Evolutionary conservation across 2,329 filamentous ascomycete genomes (phyloP), one percentile per base, ranked within the genome.

Genomic region (Westerdykella ornata): DNA sequence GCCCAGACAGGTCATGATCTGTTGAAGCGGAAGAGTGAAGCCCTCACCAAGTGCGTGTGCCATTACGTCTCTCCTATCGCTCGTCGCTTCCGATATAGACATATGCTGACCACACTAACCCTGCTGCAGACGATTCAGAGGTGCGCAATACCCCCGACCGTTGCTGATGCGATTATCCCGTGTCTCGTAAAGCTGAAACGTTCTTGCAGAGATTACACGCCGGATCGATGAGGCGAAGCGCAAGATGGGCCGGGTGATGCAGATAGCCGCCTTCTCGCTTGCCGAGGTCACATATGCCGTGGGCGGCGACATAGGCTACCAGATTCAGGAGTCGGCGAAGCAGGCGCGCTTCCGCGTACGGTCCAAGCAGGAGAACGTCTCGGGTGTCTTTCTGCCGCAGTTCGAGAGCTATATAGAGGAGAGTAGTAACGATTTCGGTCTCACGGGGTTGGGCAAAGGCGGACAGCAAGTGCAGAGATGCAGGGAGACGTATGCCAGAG

Each of bases 201-300:
- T 26, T n/a, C 34, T 16, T 47, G 38, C 46, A 67, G 92, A 98
- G 60, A 98, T 98, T 60, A 96, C 92, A 37, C 81, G 82, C 66
- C 85, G 92, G 62, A 98, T 98, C 69, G 90, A 98, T 72, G 92
- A 98, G 68, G 92, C 92, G 32, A 98, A 98, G 71, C 85, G 89
- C 57, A 98, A 98, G 74, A 98, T 98, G 90, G 92, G 92, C 43
- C 81, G 90, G 26, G 92, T 98, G 29, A 98, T 98, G 92, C 90
- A 97, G 68, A 94, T 98, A 61, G 92, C 92, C 31, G 89, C 92
- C 35, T 97, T 98, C 71, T 97, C 90, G 33, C 78, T 98, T 14
- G 92, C 92, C 45, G 92, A 97, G 72, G 92, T 98, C 42, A 94
- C 88, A 37, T 98, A 98, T 61, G 92, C 92, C 18, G 88, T 96